Conservation (phyloP, 2,329 filamentous ascomycete species). For the Epichloe scottii region DNA sequence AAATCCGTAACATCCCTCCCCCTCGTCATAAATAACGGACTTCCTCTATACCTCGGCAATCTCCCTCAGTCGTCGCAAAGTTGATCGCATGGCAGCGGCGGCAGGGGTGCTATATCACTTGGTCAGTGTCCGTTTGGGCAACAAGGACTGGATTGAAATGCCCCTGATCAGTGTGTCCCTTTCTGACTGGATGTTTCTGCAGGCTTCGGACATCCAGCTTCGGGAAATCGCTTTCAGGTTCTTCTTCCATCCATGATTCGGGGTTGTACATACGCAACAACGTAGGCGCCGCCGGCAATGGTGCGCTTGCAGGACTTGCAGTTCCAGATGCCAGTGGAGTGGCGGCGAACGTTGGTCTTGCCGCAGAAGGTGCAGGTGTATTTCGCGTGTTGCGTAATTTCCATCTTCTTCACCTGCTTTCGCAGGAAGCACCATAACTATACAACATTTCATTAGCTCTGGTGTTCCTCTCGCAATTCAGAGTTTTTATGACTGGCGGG, state of each 20-base stretch:
- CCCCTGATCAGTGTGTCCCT: not conserved
- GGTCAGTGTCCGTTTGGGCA: not conserved
- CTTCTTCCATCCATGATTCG: not conserved
- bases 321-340: slow-evolving; percentile 91
- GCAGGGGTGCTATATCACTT: slow-evolving; percentile 61
- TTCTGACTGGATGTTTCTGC: not conserved
- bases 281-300: slow-evolving; percentile 64
- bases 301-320: slow-evolving; percentile 94
- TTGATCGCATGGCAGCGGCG: slow-evolving; percentile 88
- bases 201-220: not conserved
- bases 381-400: slow-evolving; percentile 95
- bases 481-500: not conserved
- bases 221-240: not conserved
- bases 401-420: slow-evolving; percentile 97
- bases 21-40: slow-evolving; percentile 11
- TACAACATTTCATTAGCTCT: not conserved
- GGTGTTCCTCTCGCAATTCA: not conserved
- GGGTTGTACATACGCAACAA: slow-evolving; percentile 69
- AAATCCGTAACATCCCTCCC: slow-evolving; percentile 25
- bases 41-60: slow-evolving; percentile 79
- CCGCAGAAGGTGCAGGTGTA: slow-evolving; percentile 98
- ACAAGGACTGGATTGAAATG: not conserved
- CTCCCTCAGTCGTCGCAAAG: slow-evolving; percentile 92
- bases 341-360: slow-evolving; percentile 86
- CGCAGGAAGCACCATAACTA: slow-evolving; percentile 98